Conservation (phyloP, 2,329 filamentous ascomycete species). For the Exophiala lecanii-corni region DNA sequence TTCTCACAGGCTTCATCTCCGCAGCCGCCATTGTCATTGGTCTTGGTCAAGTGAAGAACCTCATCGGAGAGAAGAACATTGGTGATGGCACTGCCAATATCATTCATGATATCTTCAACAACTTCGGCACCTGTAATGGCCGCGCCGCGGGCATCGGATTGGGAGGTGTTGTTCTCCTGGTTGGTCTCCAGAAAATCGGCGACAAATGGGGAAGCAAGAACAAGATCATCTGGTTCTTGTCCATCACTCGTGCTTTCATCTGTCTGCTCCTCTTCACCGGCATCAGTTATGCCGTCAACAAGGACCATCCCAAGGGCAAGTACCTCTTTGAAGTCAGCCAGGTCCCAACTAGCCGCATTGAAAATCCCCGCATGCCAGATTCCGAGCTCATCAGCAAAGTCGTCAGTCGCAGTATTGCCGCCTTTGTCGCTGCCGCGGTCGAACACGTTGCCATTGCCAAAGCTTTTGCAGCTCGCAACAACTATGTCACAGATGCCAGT, state of each 20-base stretch:
- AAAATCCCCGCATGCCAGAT: conserved; percentile 47
- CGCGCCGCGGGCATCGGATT: conserved; percentile 58
- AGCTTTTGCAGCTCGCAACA: conserved; percentile 58
- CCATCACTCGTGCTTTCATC: conserved; percentile 58
- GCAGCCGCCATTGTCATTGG: conserved; percentile 63
- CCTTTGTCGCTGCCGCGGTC: conserved; percentile 57
- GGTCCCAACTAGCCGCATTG: conserved; percentile 53
- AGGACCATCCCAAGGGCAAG: conserved; percentile 36
- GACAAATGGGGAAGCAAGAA: conserved; percentile 56
- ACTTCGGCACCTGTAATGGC: conserved; percentile 54
- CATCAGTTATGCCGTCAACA: conserved; percentile 60
- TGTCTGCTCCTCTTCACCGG: conserved; percentile 59
- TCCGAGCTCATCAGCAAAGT: conserved; percentile 49
- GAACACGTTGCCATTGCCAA: conserved; percentile 63
- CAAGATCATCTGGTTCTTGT: conserved; percentile 54
- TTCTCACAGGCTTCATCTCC: conserved; percentile 62
- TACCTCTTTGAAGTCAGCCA: conserved; percentile 57
- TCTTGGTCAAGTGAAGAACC: conserved; percentile 59
- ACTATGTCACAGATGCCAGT: conserved; percentile 59
- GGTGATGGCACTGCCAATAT: conserved; percentile 52
- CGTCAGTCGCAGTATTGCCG: conserved; percentile 52
- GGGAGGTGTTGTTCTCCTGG: conserved; percentile 52
- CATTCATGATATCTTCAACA: conserved; percentile 55
- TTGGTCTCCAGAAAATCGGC: conserved; percentile 54
- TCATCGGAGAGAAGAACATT: conserved; percentile 52